Conservation (phyloP, 371 early-diverging fungal species). For the Furculomyces boomerangus region DNA sequence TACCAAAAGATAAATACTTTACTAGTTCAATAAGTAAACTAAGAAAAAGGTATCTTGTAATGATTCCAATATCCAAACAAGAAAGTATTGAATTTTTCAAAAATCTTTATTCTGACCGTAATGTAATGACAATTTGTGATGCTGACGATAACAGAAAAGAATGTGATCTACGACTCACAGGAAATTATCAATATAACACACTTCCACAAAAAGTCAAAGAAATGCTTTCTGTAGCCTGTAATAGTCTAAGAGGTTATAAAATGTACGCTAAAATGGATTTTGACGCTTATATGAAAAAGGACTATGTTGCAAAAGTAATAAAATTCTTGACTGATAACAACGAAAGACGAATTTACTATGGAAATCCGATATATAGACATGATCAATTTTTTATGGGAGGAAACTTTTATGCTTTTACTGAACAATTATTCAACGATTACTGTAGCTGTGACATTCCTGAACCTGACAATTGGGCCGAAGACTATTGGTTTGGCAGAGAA, state of each 20-base stretch:
- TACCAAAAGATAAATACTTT: too few relatives aligned
- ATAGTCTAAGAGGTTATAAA: neutral
- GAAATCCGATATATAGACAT: neutral
- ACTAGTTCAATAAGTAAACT: too few relatives aligned
- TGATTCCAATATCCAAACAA: neutral
- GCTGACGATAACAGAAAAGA: neutral
- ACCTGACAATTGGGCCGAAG: neutral
- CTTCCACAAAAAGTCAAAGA: neutral
- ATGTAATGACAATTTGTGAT: neutral
- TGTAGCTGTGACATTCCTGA: neutral
- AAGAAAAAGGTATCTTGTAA: neutral
- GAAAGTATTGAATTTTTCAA: neutral
- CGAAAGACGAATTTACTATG: constrained; percentile 1
- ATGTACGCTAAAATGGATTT: neutral
- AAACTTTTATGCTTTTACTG: neutral
- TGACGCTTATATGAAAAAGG: neutral
- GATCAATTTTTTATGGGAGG: neutral
- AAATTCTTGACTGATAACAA: neutral
- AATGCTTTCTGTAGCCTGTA: neutral
- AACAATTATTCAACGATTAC: neutral
- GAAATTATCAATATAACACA: neutral
- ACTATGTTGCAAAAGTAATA: neutral
- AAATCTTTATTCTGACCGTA: neutral
- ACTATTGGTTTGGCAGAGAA: neutral
- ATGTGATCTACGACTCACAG: neutral